These are phyloP conservation scores for Puccinia hordei DNA, from an alignment of 1,284 basidiomycete species.

Conservation along the genomic window DNA sequence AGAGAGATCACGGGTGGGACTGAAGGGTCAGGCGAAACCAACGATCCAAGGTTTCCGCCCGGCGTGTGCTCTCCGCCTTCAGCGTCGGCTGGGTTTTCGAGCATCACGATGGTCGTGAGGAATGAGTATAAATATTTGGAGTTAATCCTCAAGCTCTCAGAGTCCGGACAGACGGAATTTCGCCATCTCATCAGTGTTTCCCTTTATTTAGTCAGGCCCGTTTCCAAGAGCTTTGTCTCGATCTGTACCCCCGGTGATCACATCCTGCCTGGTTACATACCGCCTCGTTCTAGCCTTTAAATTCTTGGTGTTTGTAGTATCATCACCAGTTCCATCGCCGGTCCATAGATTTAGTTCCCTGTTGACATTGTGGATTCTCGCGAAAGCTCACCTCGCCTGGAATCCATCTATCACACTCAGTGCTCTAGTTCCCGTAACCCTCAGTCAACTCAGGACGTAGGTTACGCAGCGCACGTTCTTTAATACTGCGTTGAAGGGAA, in stretches of 20 bases:
- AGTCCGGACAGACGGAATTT: slow-evolving; percentile 8
- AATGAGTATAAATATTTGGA: slow-evolving; percentile 36
- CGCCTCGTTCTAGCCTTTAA: background rate
- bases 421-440: background rate
- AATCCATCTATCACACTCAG: background rate
- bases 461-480: slow-evolving; percentile 6
- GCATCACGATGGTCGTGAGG: slow-evolving; percentile 38
- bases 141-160: slow-evolving; percentile 11
- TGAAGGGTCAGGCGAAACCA: slow-evolving; percentile 10
- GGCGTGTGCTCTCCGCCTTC: slow-evolving; percentile 3
- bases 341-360: background rate
- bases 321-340: background rate
- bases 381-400: background rate
- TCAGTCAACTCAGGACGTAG: background rate
- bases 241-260: background rate
- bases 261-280: slow-evolving; percentile 2
- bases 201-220: slow-evolving; percentile 22
- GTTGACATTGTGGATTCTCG: background rate
- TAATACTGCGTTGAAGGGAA: background rate
- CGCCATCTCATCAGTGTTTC: background rate
- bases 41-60: slow-evolving; percentile 2
- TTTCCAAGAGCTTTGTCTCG: slow-evolving; percentile 22
- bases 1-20: slow-evolving; percentile 26
- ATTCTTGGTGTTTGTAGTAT: slow-evolving; percentile 2
- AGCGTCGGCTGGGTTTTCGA: slow-evolving; percentile 5